A percentile compares a stretch with the other conserved stretches of the same genome.
Evolutionary conservation across 345 rosid genomes (phyloP).

Genomic region (Litchi chinensis): DNA sequence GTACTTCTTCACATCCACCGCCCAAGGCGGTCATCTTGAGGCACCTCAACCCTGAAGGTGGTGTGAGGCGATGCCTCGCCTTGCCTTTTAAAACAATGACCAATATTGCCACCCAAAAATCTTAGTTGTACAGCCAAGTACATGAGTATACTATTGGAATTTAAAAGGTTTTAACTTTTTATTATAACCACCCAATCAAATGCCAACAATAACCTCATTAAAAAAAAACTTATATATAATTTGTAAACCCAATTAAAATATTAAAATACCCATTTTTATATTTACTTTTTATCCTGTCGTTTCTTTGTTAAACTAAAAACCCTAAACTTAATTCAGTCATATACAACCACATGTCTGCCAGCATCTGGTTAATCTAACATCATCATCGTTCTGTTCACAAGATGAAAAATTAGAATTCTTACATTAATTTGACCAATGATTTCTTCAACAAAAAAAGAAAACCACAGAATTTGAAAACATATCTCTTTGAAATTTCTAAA

Average conservation of each 20-base stretch:
- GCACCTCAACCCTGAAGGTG: no score
- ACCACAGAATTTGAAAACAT: not conserved
- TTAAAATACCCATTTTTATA: not conserved
- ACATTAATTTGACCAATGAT: not conserved
- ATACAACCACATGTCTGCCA: not conserved
- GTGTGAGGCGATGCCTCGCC: no score
- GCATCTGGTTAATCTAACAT: not conserved
- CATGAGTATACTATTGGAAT: not conserved
- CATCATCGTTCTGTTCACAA: not conserved
- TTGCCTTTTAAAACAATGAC: no score
- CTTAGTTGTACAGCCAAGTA: not conserved
- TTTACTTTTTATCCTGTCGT: not conserved
- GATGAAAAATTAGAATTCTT: not conserved
- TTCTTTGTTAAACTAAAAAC: not conserved
- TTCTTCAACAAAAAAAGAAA: not conserved
- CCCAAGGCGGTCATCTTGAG: no score
- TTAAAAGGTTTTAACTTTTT: not conserved
- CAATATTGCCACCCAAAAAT: not conserved
- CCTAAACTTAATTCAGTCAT: not conserved
- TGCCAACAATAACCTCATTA: not conserved
- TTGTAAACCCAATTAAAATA: not conserved
- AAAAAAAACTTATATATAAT: no score
- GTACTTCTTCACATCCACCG: no score
- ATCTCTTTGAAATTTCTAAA: not conserved
- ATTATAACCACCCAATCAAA: not conserved